Conservation (phyloP, 2,329 filamentous ascomycete species). For the Ceratocystis eucalypticola region DNA sequence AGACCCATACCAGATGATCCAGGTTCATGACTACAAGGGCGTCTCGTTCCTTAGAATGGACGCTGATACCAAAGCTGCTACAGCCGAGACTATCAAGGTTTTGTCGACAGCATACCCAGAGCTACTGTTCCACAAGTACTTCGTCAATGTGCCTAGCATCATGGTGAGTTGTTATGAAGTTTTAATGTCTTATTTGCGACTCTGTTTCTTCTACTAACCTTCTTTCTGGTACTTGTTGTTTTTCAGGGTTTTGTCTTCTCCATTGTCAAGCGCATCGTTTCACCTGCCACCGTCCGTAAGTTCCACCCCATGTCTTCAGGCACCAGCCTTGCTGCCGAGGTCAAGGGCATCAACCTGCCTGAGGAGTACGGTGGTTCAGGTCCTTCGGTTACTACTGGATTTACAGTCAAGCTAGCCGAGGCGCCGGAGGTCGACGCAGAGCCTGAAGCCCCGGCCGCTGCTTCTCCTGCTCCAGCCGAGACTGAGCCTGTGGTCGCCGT, state of each 20-base stretch:
- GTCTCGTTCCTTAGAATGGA: constrained; percentile 79
- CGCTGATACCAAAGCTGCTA: constrained; percentile 59
- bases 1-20: constrained; percentile 81
- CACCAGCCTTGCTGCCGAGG: constrained; percentile 48
- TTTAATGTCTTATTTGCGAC: background rate
- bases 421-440: constrained; percentile 13
- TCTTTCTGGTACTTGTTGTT: background rate
- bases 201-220: background rate
- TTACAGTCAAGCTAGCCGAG: constrained; percentile 25
- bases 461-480: constrained; percentile 4
- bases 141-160: constrained; percentile 79
- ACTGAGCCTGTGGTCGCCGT: constrained; percentile 13
- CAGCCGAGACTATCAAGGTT: constrained; percentile 65
- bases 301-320: constrained; percentile 69
- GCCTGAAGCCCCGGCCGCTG: constrained; percentile 14
- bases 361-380: constrained; percentile 68
- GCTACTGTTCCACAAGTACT: constrained; percentile 74
- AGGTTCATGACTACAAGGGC: constrained; percentile 85
- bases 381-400: constrained; percentile 29
- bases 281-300: constrained; percentile 61
- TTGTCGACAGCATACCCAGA: constrained; percentile 81
- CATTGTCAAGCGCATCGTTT: constrained; percentile 62
- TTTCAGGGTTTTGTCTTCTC: constrained; percentile 57
- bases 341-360: constrained; percentile 51
- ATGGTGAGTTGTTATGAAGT: constrained; percentile 38